These are phyloP conservation scores for Candida lessepsii DNA, from an alignment of 805 yeast species.

Conservation along the genomic window DNA sequence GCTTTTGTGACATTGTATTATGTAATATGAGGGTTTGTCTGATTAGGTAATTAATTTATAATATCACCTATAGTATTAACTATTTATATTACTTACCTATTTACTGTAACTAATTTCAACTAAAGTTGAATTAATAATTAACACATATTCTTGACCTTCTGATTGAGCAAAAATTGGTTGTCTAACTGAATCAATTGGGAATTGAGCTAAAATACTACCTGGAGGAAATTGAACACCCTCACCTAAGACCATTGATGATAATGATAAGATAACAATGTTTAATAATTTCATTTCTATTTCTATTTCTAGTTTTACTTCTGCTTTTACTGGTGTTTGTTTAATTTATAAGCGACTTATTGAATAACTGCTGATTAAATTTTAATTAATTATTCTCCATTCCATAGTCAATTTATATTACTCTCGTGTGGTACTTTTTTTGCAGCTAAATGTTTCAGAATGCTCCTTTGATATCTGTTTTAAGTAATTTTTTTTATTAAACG, in stretches of 20 bases:
- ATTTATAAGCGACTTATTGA: too few relatives aligned
- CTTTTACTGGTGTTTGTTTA: too few relatives aligned
- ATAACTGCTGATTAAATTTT: too few relatives aligned
- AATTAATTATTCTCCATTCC: too few relatives aligned
- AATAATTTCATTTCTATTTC: background rate
- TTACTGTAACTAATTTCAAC: constrained; percentile 5
- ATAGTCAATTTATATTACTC: constrained; percentile 1
- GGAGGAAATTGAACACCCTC: constrained; percentile 13
- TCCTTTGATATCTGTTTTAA: constrained; percentile 2
- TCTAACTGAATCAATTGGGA: constrained; percentile 12
- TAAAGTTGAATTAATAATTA: constrained; percentile 16
- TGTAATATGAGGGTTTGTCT: background rate
- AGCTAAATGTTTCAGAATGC: constrained; percentile 4
- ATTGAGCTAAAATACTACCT: constrained; percentile 15
- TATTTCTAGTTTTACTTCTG: too few relatives aligned
- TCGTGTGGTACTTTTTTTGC: background rate
- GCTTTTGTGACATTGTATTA: background rate
- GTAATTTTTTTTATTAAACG: background rate
- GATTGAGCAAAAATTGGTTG: constrained; percentile 13
- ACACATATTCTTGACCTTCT: constrained; percentile 13
- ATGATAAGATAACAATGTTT: background rate
- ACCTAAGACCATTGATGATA: background rate
- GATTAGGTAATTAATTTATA: background rate
- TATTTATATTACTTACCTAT: background rate
- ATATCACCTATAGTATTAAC: too few relatives aligned